Conservation (phyloP, 495 filamentous ascomycete genomes). For the Penicillium waksmanii region DNA sequence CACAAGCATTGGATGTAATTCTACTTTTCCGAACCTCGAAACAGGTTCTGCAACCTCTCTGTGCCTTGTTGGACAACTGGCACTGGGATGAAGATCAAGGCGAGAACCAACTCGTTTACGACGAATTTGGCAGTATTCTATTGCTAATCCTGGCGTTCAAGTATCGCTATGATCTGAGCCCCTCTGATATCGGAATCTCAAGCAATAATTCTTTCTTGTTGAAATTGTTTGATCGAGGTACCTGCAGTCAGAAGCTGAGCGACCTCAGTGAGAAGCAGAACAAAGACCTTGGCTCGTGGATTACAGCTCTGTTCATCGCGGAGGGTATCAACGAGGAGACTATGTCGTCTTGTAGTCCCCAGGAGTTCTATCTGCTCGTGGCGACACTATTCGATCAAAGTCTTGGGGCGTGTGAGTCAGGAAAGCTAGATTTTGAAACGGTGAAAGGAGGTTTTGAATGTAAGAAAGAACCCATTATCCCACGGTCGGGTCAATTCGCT, state of each 20-base stretch:
- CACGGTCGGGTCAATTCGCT: background rate
- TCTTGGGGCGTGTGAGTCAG: slow-evolving; percentile 71
- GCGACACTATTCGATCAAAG: slow-evolving; percentile 87
- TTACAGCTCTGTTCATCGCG: slow-evolving; percentile 81
- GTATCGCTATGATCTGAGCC: slow-evolving; percentile 77
- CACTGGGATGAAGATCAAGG: slow-evolving; percentile 89
- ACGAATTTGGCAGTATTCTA: slow-evolving; percentile 90
- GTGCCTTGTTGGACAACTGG: slow-evolving; percentile 85
- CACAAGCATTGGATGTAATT: slow-evolving; percentile 79
- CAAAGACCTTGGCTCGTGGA: slow-evolving; percentile 80
- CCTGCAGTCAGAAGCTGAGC: slow-evolving; percentile 61
- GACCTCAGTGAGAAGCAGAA: slow-evolving; percentile 74
- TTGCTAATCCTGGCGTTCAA: slow-evolving; percentile 81
- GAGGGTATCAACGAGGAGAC: slow-evolving; percentile 86
- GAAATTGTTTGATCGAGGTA: slow-evolving; percentile 71
- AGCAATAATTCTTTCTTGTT: slow-evolving; percentile 72
- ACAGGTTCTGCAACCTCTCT: slow-evolving; percentile 80
- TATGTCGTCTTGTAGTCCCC: slow-evolving; percentile 88
- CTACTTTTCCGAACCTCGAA: slow-evolving; percentile 80
- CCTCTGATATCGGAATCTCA: slow-evolving; percentile 66
- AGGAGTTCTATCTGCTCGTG: slow-evolving; percentile 92
- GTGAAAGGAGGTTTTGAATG: slow-evolving; percentile 88
- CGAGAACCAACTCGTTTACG: slow-evolving; percentile 95
- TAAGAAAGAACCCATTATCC: slow-evolving; percentile 40
- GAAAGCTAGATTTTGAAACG: slow-evolving; percentile 74